These are phyloP conservation scores for Tetrapisispora arboricola DNA, from an alignment of 805 yeast species.

Conservation along the genomic window DNA sequence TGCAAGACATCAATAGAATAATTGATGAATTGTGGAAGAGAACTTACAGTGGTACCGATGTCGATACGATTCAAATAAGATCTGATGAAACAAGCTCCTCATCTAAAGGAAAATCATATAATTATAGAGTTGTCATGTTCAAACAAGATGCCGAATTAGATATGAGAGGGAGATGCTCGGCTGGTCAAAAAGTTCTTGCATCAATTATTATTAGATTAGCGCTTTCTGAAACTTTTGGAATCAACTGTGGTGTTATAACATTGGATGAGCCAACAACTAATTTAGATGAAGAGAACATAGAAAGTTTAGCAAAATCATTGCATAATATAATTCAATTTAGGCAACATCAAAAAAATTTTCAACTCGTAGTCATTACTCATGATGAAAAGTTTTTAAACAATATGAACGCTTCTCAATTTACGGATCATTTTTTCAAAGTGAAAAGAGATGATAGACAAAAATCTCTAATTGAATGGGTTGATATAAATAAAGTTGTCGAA, in stretches of 20 bases:
- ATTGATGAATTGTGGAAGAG: slow-evolving; percentile 88
- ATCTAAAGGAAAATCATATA: slow-evolving; percentile 56
- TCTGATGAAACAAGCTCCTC: slow-evolving; percentile 50
- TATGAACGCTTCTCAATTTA: slow-evolving; percentile 76
- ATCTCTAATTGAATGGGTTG: slow-evolving; percentile 58
- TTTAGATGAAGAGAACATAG: slow-evolving; percentile 80
- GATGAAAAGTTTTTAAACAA: slow-evolving; percentile 82
- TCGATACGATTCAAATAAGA: slow-evolving; percentile 77
- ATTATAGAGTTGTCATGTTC: slow-evolving; percentile 90
- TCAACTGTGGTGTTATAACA: slow-evolving; percentile 90
- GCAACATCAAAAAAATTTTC: slow-evolving; percentile 75
- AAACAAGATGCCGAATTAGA: slow-evolving; percentile 87
- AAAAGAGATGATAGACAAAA: slow-evolving; percentile 72
- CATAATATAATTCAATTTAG: slow-evolving; percentile 66
- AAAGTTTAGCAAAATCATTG: slow-evolving; percentile 73
- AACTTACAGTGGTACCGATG: slow-evolving; percentile 92
- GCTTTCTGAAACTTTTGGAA: slow-evolving; percentile 90
- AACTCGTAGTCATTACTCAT: slow-evolving; percentile 89
- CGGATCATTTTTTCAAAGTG: slow-evolving; percentile 79
- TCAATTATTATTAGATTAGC: slow-evolving; percentile 86
- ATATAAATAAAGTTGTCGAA: slow-evolving; percentile 31
- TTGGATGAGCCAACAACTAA: slow-evolving; percentile 97
- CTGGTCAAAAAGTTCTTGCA: slow-evolving; percentile 94
- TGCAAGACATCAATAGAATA: slow-evolving; percentile 84
- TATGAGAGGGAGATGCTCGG: slow-evolving; percentile 97